Evolutionary conservation across 73 alveolate species (phyloP).

Genomic region (Paramecium tetraurelia): DNA sequence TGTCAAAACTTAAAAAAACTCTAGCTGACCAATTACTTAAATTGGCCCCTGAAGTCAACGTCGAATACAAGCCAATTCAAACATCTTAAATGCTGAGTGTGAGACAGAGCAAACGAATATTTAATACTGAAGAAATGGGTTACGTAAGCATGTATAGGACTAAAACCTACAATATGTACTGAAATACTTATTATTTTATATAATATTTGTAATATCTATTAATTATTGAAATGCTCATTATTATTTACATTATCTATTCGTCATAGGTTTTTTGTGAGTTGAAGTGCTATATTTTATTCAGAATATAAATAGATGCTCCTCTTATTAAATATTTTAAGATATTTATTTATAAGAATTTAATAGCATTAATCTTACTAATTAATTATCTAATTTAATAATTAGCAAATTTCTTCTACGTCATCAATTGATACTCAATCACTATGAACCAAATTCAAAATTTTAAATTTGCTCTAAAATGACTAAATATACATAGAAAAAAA

Average conservation of each 20-base stretch:
- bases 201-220: background rate
- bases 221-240: too few relatives aligned
- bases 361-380: background rate
- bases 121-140: background rate
- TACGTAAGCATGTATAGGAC: constrained; percentile 8
- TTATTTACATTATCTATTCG: too few relatives aligned
- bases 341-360: background rate
- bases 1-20: background rate
- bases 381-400: background rate
- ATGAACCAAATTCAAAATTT: background rate
- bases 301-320: background rate
- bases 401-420: background rate
- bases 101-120: background rate
- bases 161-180: background rate
- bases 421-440: background rate
- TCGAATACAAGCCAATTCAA: background rate
- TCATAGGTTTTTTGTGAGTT: too few relatives aligned
- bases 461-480: background rate
- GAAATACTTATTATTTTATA: background rate
- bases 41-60: background rate
- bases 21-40: background rate
- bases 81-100: background rate
- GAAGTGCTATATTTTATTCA: too few relatives aligned
- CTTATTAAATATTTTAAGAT: background rate
- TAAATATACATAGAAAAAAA: too few relatives aligned